Evolutionary conservation across 225 moss, liverwort and hornwort genomes (phyloP).

Genomic region (Antitrichia curtipendula): DNA sequence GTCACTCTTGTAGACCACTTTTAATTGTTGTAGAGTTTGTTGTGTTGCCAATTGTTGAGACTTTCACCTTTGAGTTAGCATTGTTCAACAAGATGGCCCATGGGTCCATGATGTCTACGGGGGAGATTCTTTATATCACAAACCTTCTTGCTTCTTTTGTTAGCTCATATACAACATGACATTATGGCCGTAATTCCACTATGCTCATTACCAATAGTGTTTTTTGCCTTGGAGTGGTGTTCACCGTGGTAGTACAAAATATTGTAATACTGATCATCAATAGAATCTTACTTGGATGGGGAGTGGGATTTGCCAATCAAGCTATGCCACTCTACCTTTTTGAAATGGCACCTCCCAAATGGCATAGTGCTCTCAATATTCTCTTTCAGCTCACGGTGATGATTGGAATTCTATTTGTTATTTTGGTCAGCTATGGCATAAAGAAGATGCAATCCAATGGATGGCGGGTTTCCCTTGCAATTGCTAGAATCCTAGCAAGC

Average conservation of each 20-base stretch:
- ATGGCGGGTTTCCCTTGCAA: constrained; percentile 19
- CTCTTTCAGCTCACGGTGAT: not conserved
- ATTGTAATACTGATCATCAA: not conserved
- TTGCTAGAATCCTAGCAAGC: not conserved
- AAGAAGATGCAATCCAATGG: not conserved
- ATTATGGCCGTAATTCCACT: not conserved
- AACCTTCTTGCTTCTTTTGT: not conserved
- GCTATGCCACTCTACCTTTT: not conserved
- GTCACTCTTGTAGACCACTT: not conserved
- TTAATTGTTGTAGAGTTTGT: not conserved
- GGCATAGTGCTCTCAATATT: not conserved
- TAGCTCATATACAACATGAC: not conserved
- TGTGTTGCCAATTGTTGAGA: not conserved
- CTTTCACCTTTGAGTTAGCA: not conserved
- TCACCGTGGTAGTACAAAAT: fast-evolving
- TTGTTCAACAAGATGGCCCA: not conserved
- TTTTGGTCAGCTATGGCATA: not conserved
- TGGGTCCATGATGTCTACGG: not conserved
- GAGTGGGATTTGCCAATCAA: not conserved
- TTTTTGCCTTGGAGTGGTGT: not conserved
- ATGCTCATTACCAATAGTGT: not conserved
- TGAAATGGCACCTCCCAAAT: not conserved
- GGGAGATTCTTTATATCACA: not conserved
- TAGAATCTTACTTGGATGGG: not conserved
- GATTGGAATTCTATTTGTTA: not conserved